Base-by-base conservation (phyloP, 2,329 filamentous ascomycete genomes). In the Fusarium miscanthi region DNA sequence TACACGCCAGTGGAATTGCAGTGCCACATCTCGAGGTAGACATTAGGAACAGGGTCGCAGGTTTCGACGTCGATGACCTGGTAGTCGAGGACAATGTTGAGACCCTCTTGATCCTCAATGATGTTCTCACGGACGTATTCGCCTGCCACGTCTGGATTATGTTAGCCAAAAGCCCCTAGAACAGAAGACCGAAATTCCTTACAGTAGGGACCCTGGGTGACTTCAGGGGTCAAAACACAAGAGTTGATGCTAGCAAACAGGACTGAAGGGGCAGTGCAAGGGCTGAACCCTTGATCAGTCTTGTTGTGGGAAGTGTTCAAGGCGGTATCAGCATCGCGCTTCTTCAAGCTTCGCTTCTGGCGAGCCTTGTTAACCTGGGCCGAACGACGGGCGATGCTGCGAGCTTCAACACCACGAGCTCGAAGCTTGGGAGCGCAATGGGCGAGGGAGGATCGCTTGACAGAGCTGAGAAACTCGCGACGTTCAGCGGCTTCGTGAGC, bases 161-260 rank as follows among this genome's bases (percentile, higher is more conserved):
- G 41, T 62, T n/a, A 59, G 37, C 23, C 5, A 14, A 12, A 9
- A 14, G 13, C 19, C 5, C 14, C 23, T 8, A 9, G 23, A 35
- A 6, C 12, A 43, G 9, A 1, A 1, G 12, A 16, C 13, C 5
- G 9, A 5, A 3, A 11, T 11, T 37, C n/a, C 54, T 51, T 76
- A 81, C 84, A 74, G 79, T 84, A 76, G 72, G 87, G 87, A 4
- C 86, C 86, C 74, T 87, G 81, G 6, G 85, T 87, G 16, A 84
- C 84, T 71, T 88, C 86, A 0, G 85, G 85, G 7, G 81, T 84
- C 31, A 88, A 79, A 16, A 87, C 80, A 59, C 87, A 88, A 21
- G 84, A 82, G 33, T 78, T 80, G 54, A 82, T 81, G 27, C 80
- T 79, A 6, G 80, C 77, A 66, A 85, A 85, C 13, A 85, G 76